These are phyloP conservation scores for Thuidium tamariscinum DNA, from an alignment of 225 moss, liverwort and hornwort species.

Conservation along the genomic window DNA sequence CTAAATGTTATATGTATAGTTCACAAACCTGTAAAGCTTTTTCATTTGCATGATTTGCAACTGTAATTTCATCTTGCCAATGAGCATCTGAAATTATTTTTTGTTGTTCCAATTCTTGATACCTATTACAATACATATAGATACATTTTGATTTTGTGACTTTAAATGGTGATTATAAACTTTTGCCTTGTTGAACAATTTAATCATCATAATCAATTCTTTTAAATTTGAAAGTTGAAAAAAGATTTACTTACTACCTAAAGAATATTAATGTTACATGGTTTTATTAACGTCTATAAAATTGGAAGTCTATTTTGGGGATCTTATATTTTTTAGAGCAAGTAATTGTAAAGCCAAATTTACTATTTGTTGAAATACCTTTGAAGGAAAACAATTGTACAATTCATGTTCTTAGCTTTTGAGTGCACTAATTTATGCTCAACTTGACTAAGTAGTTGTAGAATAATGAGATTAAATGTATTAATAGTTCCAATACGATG, in stretches of 20 bases:
- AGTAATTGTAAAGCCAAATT: background rate
- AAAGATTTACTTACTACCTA: too few relatives aligned
- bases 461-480: too few relatives aligned
- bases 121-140: background rate
- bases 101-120: slow-evolving; percentile 26
- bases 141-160: background rate
- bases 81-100: slow-evolving; percentile 36
- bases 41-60: slow-evolving; percentile 24
- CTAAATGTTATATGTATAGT: too few relatives aligned
- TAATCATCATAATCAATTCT: too few relatives aligned
- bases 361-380: background rate
- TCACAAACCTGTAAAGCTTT: slow-evolving; percentile 18
- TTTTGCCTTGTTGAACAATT: background rate
- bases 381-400: background rate
- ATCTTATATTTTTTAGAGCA: too few relatives aligned
- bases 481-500: accelerated
- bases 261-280: too few relatives aligned
- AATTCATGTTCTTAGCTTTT: background rate
- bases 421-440: background rate
- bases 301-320: too few relatives aligned
- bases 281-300: background rate
- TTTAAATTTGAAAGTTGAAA: background rate
- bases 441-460: background rate
- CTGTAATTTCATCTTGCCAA: slow-evolving; percentile 35
- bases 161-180: too few relatives aligned